Percentiles rank a stretch among this genome's conserved stretches.
Conservation (phyloP, 371 early-diverging fungal species). For the Mortierella sp. region DNA sequence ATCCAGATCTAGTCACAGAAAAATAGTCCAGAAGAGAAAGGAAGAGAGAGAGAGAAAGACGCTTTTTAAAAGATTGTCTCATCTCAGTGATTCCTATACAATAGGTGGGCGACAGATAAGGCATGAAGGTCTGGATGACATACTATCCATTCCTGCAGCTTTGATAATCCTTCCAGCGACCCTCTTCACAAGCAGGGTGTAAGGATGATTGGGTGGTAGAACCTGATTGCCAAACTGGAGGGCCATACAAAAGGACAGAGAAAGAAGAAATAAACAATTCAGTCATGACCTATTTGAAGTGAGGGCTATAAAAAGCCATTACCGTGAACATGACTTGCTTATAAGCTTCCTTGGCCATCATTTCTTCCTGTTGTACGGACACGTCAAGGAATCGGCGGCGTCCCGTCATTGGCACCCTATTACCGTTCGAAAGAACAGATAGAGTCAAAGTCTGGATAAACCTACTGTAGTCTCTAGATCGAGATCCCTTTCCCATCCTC, state of each 20-base stretch:
- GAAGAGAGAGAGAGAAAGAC: neutral
- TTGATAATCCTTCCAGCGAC: slow-evolving; percentile 76
- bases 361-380: slow-evolving; percentile 66
- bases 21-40: neutral
- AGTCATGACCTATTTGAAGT: neutral
- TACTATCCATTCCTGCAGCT: slow-evolving; percentile 71
- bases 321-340: slow-evolving; percentile 66
- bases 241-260: neutral
- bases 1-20: slow-evolving; percentile 54
- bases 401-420: slow-evolving; percentile 71
- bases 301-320: neutral
- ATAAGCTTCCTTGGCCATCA: slow-evolving; percentile 75
- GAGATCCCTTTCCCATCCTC: too few relatives aligned
- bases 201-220: slow-evolving; percentile 69
- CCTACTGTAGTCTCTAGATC: too few relatives aligned
- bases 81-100: neutral
- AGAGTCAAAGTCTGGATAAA: neutral
- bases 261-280: neutral
- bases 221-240: slow-evolving; percentile 64
- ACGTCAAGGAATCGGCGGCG: slow-evolving; percentile 72
- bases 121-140: neutral
- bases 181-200: slow-evolving; percentile 65
- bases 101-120: neutral
- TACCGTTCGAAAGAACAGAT: neutral
- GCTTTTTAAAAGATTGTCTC: neutral